These are phyloP conservation scores for Rhytidhysteron rufulum DNA, from an alignment of 2,329 filamentous ascomycete species.

Conservation along the genomic window DNA sequence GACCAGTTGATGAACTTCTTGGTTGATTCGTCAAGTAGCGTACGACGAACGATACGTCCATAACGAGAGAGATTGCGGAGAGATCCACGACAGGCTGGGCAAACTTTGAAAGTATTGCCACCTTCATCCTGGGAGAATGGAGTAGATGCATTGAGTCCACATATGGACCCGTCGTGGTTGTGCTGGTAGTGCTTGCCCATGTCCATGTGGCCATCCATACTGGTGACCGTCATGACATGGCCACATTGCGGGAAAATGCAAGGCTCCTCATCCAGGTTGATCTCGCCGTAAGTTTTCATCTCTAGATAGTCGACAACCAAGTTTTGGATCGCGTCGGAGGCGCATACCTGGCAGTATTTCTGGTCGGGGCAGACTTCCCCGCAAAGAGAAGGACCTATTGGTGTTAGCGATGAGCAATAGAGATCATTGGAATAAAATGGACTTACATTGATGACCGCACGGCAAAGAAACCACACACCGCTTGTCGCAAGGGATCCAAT, in stretches of 20 bases:
- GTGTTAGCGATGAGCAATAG: too few relatives aligned
- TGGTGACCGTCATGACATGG: conserved; percentile 58
- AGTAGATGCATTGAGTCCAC: conserved; percentile 29
- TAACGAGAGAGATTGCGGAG: conserved; percentile 59
- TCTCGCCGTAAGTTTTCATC: conserved; percentile 52
- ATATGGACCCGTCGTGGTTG: conserved; percentile 32
- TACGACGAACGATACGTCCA: conserved; percentile 57
- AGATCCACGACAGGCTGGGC: conserved; percentile 58
- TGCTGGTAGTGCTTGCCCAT: conserved; percentile 50
- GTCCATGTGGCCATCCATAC: conserved; percentile 59
- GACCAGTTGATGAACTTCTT: conserved; percentile 62
- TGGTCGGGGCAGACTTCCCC: conserved; percentile 57
- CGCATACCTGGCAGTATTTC: conserved; percentile 57
- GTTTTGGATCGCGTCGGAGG: conserved; percentile 40
- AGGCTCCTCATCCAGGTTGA: conserved; percentile 57
- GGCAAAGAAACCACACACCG: conserved; percentile 52
- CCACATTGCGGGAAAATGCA: conserved; percentile 61
- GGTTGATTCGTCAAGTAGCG: conserved; percentile 59
- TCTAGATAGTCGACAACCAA: conserved; percentile 56
- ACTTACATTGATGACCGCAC: conserved; percentile 59
- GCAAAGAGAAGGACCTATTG: conserved; percentile 53
- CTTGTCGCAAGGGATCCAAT: conserved; percentile 61
- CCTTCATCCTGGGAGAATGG: conserved; percentile 47
- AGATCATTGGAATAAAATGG: too few relatives aligned
- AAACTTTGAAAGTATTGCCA: conserved; percentile 43